phyloP scores from a whole-genome alignment of 257 asterid species.

The Nicotiana attenuata region DNA sequence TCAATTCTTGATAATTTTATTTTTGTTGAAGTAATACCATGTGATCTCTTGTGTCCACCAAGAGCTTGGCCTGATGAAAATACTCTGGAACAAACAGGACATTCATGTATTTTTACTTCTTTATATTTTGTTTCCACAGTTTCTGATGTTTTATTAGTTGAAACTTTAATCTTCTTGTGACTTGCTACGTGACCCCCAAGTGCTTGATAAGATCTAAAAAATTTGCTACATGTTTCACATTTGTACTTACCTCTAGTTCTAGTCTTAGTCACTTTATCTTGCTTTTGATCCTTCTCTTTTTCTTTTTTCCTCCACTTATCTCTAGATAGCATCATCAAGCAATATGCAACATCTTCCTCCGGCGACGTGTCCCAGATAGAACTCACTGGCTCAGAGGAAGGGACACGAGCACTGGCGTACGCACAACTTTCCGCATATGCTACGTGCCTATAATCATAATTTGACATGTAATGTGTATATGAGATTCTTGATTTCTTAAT shows the following conservation, averaged over 20 bases:
- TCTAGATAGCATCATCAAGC: slow-evolving; percentile 63
- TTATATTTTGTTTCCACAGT: not conserved
- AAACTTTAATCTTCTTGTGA: slow-evolving; percentile 55
- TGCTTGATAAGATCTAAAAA: slow-evolving; percentile 73
- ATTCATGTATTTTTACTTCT: slow-evolving; percentile 44
- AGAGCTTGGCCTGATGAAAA: slow-evolving; percentile 84
- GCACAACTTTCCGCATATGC: not conserved
- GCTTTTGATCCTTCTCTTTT: slow-evolving; percentile 17
- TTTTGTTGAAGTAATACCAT: slow-evolving; percentile 27
- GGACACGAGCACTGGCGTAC: not conserved
- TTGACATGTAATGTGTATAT: slow-evolving; percentile 6
- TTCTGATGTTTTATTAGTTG: not conserved
- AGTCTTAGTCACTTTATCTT: slow-evolving; percentile 22
- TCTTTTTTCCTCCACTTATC: slow-evolving; percentile 49
- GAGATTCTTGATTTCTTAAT: slow-evolving; percentile 30
- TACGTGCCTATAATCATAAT: slow-evolving; percentile 1
- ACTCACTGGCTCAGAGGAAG: slow-evolving; percentile 32
- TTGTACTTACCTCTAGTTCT: slow-evolving; percentile 41
- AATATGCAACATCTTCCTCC: slow-evolving; percentile 68
- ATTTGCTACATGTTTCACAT: slow-evolving; percentile 64
- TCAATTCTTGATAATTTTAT: slow-evolving; percentile 22
- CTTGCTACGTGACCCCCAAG: slow-evolving; percentile 91
- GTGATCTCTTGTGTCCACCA: slow-evolving; percentile 90
- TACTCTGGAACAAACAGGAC: slow-evolving; percentile 64
- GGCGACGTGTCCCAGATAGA: slow-evolving; percentile 55